phyloP scores from a whole-genome alignment of 768 basidiomycete species.

The Kwoniella europaea region DNA sequence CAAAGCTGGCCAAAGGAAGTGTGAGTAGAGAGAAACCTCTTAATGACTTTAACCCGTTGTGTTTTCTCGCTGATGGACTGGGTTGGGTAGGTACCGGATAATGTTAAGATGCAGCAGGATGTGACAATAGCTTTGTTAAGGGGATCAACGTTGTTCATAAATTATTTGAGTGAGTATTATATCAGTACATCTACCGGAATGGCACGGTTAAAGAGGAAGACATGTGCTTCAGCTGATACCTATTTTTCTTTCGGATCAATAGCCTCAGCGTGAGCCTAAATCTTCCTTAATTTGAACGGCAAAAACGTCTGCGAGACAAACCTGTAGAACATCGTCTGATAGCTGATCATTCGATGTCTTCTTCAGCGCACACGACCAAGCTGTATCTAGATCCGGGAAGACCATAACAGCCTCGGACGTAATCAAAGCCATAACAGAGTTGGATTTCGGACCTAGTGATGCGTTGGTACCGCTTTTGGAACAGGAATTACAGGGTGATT shows the following conservation, averaged over 20 bases:
- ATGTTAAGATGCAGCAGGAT: slow-evolving; percentile 86
- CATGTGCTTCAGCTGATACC: neutral
- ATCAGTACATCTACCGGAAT: too few species aligned
- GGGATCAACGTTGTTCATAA: slow-evolving; percentile 92
- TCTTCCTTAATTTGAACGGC: neutral
- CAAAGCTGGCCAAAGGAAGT: slow-evolving; percentile 80
- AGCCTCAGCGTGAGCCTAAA: slow-evolving; percentile 64
- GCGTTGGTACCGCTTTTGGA: slow-evolving; percentile 43
- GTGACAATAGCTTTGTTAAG: slow-evolving; percentile 81
- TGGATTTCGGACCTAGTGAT: slow-evolving; percentile 53
- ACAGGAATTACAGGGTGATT: slow-evolving; percentile 51
- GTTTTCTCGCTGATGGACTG: neutral
- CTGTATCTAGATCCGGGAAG: slow-evolving; percentile 80
- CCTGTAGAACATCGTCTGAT: neutral
- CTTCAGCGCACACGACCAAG: slow-evolving; percentile 82
- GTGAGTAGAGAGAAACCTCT: slow-evolving; percentile 60
- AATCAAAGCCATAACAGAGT: slow-evolving; percentile 65
- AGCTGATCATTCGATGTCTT: slow-evolving; percentile 86
- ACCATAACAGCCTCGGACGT: slow-evolving; percentile 89
- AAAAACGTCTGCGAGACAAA: neutral
- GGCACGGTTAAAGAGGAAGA: too few species aligned
- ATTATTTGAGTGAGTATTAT: slow-evolving; percentile 76
- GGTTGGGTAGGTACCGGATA: slow-evolving; percentile 73
- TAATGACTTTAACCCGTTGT: too few species aligned
- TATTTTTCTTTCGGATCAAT: neutral